Evolutionary conservation across 352 stramenopile genomes (phyloP), one percentile per base, ranked within the genome.

Genomic region (Globisporangium polare): DNA sequence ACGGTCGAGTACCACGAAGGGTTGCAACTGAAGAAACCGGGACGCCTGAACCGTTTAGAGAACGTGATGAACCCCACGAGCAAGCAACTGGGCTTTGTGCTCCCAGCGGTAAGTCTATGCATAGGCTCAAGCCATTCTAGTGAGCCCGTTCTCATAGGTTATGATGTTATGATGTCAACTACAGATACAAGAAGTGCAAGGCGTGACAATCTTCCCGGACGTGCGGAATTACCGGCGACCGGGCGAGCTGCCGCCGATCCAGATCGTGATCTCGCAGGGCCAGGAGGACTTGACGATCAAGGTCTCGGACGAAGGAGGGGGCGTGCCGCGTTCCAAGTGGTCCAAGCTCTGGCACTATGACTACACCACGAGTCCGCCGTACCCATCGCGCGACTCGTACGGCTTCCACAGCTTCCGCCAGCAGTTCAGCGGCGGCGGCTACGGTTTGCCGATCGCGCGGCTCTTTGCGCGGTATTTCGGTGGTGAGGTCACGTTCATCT

Each of bases 401-500:
- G 80, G 73, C 66, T 90, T 78, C 77, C 92, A 76, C 62, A 90
- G 71, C 68, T 92, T 92, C 60, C 75, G 82, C 4, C 62, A 91
- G 53, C 95, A 97, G 31, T 90, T 98, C 55, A 97, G 92, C 46
- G 97, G 97, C 20, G 87, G 97, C 35, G 97, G 97, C 57, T 99
- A 99, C 64, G 97, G 97, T 29, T 78, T 99, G 22, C 96, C 97
- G 10, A 92, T 94, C 62, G 75, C 82, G 24, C 74, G 84, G 31
- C 85, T 97, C 57, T 99, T 99, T 72, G 96, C 96, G 37, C 85
- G 97, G 43, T 99, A 99, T 73, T 99, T 99, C 76, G 97, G 97
- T 35, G 98, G 98, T 27, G 97, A 99, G 72, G 76, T 99, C 27
- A 96, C 89, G 53, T 98, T 99, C 74, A 98, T 98, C 63, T 99